These are phyloP conservation scores for Pinus tabuliformis DNA, from an alignment of 75 land plant species.

Conservation along the genomic window DNA sequence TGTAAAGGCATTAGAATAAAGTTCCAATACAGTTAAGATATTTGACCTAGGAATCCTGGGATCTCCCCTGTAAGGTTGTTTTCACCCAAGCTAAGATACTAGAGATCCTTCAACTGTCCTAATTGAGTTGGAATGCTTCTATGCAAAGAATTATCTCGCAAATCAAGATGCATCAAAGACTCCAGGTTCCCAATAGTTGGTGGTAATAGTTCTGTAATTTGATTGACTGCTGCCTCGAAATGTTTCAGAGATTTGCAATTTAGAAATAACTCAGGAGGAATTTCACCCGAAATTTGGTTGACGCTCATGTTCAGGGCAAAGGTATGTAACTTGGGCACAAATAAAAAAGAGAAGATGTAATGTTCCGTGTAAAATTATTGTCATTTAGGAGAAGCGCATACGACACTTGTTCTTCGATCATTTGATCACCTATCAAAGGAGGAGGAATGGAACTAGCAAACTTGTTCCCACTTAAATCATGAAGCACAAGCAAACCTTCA, in stretches of 20 bases:
- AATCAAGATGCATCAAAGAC: slow-evolving; percentile 32
- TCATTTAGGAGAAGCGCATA: slow-evolving; percentile 33
- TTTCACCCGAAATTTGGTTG: slow-evolving; percentile 46
- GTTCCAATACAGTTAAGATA: slow-evolving; percentile 23
- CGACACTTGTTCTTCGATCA: slow-evolving; percentile 11
- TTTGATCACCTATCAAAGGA: slow-evolving; percentile 12
- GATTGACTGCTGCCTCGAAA: slow-evolving; percentile 21
- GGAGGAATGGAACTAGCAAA: slow-evolving; percentile 45
- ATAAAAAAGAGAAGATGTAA: slow-evolving; percentile 23
- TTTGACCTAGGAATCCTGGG: slow-evolving; percentile 20
- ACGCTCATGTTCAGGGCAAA: slow-evolving; percentile 52
- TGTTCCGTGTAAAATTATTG: slow-evolving; percentile 35
- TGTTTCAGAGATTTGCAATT: slow-evolving; percentile 21
- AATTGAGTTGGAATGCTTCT: slow-evolving; percentile 38
- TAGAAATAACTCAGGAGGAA: slow-evolving; percentile 31
- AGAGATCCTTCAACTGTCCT: slow-evolving; percentile 22
- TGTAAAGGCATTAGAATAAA: slow-evolving; percentile 40
- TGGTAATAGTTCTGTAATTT: slow-evolving; percentile 34
- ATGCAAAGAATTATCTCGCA: slow-evolving; percentile 30
- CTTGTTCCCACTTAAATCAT: slow-evolving; percentile 45
- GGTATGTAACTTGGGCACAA: slow-evolving; percentile 23
- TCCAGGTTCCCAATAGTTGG: slow-evolving; percentile 23
- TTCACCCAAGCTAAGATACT: slow-evolving; percentile 15
- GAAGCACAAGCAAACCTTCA: slow-evolving; percentile 28
- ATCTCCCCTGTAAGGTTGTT: slow-evolving; percentile 44